Conservation (phyloP, 2,329 filamentous ascomycete genomes). For the Nemania abortiva region DNA sequence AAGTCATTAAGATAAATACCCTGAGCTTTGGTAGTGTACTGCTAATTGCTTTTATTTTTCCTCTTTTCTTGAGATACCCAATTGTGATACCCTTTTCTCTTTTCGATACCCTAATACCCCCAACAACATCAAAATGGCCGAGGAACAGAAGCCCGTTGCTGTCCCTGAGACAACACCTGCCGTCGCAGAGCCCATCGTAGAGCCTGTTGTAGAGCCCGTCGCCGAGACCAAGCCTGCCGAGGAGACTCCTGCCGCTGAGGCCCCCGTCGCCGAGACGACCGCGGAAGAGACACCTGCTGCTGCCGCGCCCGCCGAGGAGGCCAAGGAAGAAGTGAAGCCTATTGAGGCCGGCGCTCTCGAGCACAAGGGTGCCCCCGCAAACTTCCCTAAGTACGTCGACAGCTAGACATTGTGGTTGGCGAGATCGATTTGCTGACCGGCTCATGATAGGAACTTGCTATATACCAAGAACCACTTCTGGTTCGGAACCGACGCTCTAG, state of each 20-base stretch:
- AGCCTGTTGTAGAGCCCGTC: constrained; percentile 42
- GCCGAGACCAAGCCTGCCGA: constrained; percentile 50
- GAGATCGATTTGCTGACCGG: not conserved
- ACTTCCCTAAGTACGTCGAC: constrained; percentile 83
- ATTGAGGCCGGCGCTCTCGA: constrained; percentile 86
- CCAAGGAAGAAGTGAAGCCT: constrained; percentile 70
- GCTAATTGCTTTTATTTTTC: constrained; percentile 50
- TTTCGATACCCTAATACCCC: constrained; percentile 52
- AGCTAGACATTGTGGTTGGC: not conserved
- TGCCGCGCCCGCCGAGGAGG: constrained; percentile 53
- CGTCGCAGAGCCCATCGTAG: constrained; percentile 54
- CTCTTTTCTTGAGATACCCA: constrained; percentile 66
- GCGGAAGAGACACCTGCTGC: constrained; percentile 55
- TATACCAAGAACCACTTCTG: constrained; percentile 96
- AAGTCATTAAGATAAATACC: constrained; percentile 21
- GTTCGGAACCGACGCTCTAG: constrained; percentile 79
- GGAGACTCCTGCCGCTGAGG: constrained; percentile 58
- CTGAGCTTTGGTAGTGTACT: constrained; percentile 39
- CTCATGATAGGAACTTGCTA: constrained; percentile 76
- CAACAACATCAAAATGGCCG: constrained; percentile 71
- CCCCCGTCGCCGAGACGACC: constrained; percentile 56
- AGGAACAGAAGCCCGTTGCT: constrained; percentile 77
- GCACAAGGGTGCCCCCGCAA: constrained; percentile 88
- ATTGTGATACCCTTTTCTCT: constrained; percentile 56
- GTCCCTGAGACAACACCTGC: constrained; percentile 63